phyloP scores from a whole-genome alignment of 768 basidiomycete species.

The Auricularia heimuer region DNA sequence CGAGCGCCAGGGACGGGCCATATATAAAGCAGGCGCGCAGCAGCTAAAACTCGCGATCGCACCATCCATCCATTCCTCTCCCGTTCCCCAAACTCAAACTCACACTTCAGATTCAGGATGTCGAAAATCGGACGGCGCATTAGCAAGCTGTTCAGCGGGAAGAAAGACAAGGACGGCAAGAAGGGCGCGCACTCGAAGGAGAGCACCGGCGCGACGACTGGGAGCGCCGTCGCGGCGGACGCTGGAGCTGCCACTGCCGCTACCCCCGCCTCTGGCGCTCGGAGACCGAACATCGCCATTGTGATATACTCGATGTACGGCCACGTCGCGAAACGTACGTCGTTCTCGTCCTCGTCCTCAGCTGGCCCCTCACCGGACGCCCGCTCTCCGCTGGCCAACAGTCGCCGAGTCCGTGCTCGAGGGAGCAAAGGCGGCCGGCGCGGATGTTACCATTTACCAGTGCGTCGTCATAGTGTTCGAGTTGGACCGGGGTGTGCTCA shows the following conservation, averaged over 20 bases:
- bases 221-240: neutral
- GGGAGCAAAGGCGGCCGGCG: slow-evolving; percentile 34
- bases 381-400: slow-evolving; percentile 18
- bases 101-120: neutral
- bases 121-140: neutral
- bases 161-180: neutral
- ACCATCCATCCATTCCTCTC: neutral
- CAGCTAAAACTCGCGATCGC: no score
- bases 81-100: neutral
- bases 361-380: neutral
- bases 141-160: neutral
- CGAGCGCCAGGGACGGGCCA: no score
- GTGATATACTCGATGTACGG: slow-evolving; percentile 63
- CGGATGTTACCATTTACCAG: slow-evolving; percentile 38
- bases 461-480: slow-evolving; percentile 14
- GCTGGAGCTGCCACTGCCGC: neutral
- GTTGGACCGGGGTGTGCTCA: neutral
- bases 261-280: neutral
- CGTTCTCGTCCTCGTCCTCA: no score
- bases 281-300: slow-evolving; percentile 10
- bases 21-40: no score
- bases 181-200: neutral
- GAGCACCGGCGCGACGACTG: neutral
- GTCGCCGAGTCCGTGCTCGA: slow-evolving; percentile 44
- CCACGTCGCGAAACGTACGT: slow-evolving; percentile 58